Conservation (phyloP, 2,329 filamentous ascomycete genomes). For the Macrophomina tecta region DNA sequence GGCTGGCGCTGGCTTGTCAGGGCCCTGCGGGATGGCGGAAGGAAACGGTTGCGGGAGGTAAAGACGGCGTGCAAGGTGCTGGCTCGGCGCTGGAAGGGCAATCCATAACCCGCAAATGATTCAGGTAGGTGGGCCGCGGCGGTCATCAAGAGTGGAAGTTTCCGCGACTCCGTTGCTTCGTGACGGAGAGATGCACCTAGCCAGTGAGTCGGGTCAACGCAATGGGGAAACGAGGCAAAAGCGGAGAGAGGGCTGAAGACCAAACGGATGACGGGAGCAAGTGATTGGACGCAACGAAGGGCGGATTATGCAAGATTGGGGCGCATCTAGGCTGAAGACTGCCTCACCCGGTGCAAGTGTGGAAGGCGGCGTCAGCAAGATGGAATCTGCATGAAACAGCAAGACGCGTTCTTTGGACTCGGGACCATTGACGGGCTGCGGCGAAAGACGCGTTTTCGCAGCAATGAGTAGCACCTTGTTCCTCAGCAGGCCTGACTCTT, state of each 20-base stretch:
- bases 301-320: not conserved
- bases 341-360: not conserved
- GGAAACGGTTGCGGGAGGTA: constrained; percentile 11
- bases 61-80: not conserved
- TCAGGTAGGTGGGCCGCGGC: not conserved
- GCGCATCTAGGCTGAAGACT: constrained; percentile 4
- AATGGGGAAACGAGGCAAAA: not conserved
- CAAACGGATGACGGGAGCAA: not conserved
- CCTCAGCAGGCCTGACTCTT: constrained; percentile 2
- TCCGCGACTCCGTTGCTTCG: not conserved
- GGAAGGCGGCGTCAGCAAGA: constrained; percentile 16
- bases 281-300: not conserved
- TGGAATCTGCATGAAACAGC: constrained; percentile 8
- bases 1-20: not conserved
- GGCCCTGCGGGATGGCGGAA: constrained; percentile 16
- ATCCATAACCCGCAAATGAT: constrained; percentile 7
- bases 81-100: not conserved
- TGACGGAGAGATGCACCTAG: not conserved
- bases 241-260: constrained; percentile 4
- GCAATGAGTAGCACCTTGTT: not conserved
- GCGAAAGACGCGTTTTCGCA: not conserved
- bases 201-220: not conserved
- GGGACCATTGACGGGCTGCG: not conserved
- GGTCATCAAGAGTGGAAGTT: constrained; percentile 3
- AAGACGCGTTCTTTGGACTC: not conserved